Base-by-base conservation (phyloP, 129 eudicot genomes). In the sunflower (Helianthus annuus) region DNA sequence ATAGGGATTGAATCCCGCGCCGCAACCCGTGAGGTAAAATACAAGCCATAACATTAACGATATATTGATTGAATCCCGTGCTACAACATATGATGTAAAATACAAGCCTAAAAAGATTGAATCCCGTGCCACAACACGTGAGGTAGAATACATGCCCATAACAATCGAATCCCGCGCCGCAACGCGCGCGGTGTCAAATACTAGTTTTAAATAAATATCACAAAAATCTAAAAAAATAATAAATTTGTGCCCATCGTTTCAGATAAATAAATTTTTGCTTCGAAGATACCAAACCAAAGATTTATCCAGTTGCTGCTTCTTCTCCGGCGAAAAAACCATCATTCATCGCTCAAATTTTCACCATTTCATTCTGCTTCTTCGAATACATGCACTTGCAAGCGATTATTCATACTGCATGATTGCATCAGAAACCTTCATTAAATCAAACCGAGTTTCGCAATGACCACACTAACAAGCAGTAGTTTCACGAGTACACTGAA, bases 381-480 rank as follows among this genome's bases (percentile, higher is more conserved):
- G 16, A 46, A 17, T 16, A 56, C 38, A 32, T 76, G 7, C 61
- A 5, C 59, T 27, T 29, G 4, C 6, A 27, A 62, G 29, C 46
- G 48, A 71, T 27, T 27, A 13, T 13, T 54, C 48, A 2, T 17
- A 70, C 56, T 51, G 48, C 45, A 71, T 71, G 13, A 68, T 51
- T 17, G 11, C 22, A 12, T 29, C 38, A 68, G 54, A 58, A 59
- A 74, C 6, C 63, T 9, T 19, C 63, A 58, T 59, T 58, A 6
- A 58, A 74, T 27, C 32, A 27, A 27, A 27, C 32, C 32, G 32
- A 27, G 2, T 38, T 51, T 56, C 68, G 13, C 10, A 32, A 54
- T 84, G 85, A 69, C 81, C 1, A 81, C 85, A 9, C 85, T 84
- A 7, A 56, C 83, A 13, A 80, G 88, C 83, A 74, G 85, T 62